Evolutionary conservation across 1,284 basidiomycete genomes (phyloP).

Genomic region (Rhodotorula sp.): DNA sequence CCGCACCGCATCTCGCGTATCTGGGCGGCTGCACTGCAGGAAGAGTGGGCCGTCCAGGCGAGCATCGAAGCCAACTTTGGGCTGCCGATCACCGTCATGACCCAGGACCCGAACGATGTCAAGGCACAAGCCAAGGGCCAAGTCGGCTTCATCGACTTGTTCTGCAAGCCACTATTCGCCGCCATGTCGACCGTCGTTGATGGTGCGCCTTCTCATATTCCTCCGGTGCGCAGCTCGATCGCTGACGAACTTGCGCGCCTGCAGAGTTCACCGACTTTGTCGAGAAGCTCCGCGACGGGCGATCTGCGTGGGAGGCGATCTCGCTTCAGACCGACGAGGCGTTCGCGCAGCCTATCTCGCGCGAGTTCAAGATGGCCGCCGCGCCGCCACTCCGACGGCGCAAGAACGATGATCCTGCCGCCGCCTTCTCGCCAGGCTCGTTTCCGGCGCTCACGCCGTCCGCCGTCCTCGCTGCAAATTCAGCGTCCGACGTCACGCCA

Average conservation of each 20-base stretch:
- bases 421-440: background rate
- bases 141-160: constrained; percentile 82
- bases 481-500: background rate
- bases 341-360: constrained; percentile 25
- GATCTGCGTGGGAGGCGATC: constrained; percentile 44
- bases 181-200: constrained; percentile 71
- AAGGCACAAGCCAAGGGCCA: constrained; percentile 77
- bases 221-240: background rate
- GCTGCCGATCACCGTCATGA: constrained; percentile 68
- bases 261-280: constrained; percentile 43
- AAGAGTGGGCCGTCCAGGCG: constrained; percentile 87
- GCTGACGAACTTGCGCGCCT: accelerated
- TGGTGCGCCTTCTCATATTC: constrained; percentile 56
- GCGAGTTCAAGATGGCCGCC: constrained; percentile 15
- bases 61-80: constrained; percentile 73
- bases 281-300: constrained; percentile 42
- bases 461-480: background rate
- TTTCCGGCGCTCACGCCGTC: background rate
- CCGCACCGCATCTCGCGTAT: constrained; percentile 83
- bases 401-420: background rate
- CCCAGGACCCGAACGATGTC: constrained; percentile 50
- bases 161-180: constrained; percentile 78
- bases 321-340: constrained; percentile 33
- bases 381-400: constrained; percentile 9
- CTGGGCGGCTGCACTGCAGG: constrained; percentile 82